phyloP scores from a whole-genome alignment of 371 early-diverging fungal genomes.

The Amoeboaphelidium occidentale region DNA sequence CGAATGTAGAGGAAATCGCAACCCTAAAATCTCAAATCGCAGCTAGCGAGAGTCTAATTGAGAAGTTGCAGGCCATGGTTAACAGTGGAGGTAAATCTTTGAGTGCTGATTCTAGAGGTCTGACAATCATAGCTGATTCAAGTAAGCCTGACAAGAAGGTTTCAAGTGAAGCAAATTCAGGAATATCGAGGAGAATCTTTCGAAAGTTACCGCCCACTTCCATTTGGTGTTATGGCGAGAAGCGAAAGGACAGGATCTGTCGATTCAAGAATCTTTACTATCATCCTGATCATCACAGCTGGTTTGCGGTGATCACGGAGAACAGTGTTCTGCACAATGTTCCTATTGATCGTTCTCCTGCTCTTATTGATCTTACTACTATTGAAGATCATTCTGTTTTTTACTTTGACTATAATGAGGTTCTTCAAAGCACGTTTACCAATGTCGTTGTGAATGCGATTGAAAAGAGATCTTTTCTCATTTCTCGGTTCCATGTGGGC shows the following conservation, averaged over 20 bases:
- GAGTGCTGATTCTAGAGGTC: too few species aligned
- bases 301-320: constrained; percentile 16
- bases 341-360: constrained; percentile 7
- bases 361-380: constrained; percentile 12
- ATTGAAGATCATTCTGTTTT: constrained; percentile 14
- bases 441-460: constrained; percentile 15
- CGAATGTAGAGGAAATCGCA: too few species aligned
- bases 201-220: constrained; percentile 11
- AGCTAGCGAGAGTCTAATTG: too few species aligned
- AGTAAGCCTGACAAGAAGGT: neutral
- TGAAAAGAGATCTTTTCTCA: constrained; percentile 10
- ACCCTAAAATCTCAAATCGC: too few species aligned
- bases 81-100: too few species aligned
- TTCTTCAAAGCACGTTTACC: constrained; percentile 5
- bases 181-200: neutral
- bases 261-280: constrained; percentile 21
- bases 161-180: neutral
- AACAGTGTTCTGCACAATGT: constrained; percentile 10
- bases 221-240: constrained; percentile 14
- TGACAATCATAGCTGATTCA: neutral
- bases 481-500: constrained; percentile 14
- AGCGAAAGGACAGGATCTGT: constrained; percentile 11
- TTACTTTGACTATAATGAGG: constrained; percentile 14
- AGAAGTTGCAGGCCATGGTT: too few species aligned
- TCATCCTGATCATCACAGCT: constrained; percentile 8